Evolutionary conservation across 495 filamentous ascomycete genomes (phyloP), one percentile per base, ranked within the genome.

Genomic region (Podospora appendiculata): DNA sequence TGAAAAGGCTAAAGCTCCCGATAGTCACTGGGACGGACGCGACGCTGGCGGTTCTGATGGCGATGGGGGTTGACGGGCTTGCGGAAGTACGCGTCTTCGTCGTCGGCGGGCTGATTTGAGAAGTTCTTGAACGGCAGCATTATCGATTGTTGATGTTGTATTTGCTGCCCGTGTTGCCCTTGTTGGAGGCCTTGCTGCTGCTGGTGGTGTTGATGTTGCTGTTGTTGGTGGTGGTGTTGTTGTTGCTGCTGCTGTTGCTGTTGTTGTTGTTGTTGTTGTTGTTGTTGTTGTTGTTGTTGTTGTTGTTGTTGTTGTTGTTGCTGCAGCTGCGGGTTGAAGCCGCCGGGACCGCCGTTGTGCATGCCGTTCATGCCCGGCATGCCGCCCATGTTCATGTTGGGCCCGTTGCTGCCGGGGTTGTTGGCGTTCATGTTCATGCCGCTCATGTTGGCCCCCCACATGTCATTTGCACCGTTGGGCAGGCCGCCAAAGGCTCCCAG

Each of bases 41-140:
- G 73, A 54, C 87, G 82, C 53, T 89, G 83, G 49, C 86, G 74
- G 51, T 87, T 85, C 68, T 89, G 86, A 62, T 94, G 87, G 51
- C 93, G 83, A 62, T 96, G 90, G 10, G 90, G 93, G 63, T 98
- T 98, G 48, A 97, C 88, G 2, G 93, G 93, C 63, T 95, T 91
- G 17, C 93, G 84, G 68, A 97, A 93, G 68, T 98, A 98, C 16
- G 93, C 87, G 46, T 88, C 87, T 54, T 95, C 91, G 56, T 95
- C 89, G 51, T 89, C 88, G 48, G 82, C 79, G n/a, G 84, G 79
- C 70, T 93, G 86, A 66, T 93, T 82, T 60, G 87, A 86, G 18
- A 65, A 67, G 38, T 58, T 60, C 47, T 58, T 61, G 43, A 56
- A 51, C 17, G 40, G 39, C 11, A 10, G 3, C 36, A 38, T 38